Evolutionary conservation across 345 rosid genomes (phyloP).

Genomic region (Trapa bicornis): DNA sequence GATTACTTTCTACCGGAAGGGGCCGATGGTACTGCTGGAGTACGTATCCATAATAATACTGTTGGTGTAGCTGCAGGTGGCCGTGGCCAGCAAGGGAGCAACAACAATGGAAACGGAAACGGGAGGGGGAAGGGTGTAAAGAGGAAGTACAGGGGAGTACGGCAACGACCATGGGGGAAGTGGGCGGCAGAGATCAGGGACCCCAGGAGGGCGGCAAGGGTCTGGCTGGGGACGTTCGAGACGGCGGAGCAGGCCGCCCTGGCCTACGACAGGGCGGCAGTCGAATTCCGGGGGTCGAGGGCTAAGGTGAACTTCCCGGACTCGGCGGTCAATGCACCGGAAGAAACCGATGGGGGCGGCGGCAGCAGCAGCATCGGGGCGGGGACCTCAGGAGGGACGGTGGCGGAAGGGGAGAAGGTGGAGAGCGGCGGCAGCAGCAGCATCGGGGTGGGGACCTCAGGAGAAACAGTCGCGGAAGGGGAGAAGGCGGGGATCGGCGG

Average conservation of each 20-base stretch:
- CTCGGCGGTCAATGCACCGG: constrained; percentile 13
- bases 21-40: constrained; percentile 22
- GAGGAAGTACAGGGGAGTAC: constrained; percentile 84
- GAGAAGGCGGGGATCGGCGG: constrained; percentile 3
- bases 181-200: constrained; percentile 98
- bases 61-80: not conserved
- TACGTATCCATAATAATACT: not conserved
- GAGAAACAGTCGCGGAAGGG: not conserved
- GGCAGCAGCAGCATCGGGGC: not conserved
- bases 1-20: constrained; percentile 39
- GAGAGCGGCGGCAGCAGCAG: not conserved
- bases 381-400: not conserved
- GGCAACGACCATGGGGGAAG: constrained; percentile 98
- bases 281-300: constrained; percentile 32
- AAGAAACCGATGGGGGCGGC: not conserved
- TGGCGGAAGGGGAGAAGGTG: not conserved
- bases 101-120: constrained; percentile 2
- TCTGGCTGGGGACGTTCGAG: constrained; percentile 90
- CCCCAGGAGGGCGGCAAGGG: constrained; percentile 61
- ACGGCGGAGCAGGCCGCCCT: constrained; percentile 88
- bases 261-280: constrained; percentile 76
- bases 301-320: constrained; percentile 52
- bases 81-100: not conserved
- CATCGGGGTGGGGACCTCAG: not conserved
- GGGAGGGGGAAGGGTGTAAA: constrained; percentile 24